Evolutionary conservation across 2,329 filamentous ascomycete species (phyloP), one percentile per base, ranked within the genome.

Genomic region (Venturia oleaginea): DNA sequence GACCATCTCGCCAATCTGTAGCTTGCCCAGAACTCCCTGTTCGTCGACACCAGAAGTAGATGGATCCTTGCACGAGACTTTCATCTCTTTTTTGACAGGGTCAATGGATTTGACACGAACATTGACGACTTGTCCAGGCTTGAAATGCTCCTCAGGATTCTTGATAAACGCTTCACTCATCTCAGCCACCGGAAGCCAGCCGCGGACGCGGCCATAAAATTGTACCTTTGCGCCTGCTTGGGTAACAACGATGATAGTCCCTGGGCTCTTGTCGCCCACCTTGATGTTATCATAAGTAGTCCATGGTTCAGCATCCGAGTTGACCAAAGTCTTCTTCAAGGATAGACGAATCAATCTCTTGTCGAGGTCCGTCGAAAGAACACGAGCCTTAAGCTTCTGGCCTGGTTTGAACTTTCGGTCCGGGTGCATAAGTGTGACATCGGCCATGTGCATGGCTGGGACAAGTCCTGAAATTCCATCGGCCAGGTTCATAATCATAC

Each of bases 91-190:
- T 46, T 84, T 80, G 65, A 88, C 85, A 0, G 86, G 79, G 69
- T 96, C 86, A 61, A 97, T 86, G 61, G 88, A 89, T 40, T 96
- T 76, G n/a, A 95, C 86, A 71, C 93, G 90, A 24, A 97, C 90
- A 71, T 86, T 95, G 68, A 99, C 88, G 1, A 96, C 93, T 74
- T 99, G 94, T 0, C 94, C 95, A 54, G 86, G 78, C 42, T 88
- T 86, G 79, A 99, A 99, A 76, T 97, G 92, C 71, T 95, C 87
- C 57, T 84, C 85, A 4, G 94, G 92, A 71, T 97, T 90, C 69
- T 89, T 85, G 71, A 99, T 97, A 72, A 89, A 97, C 13, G 92
- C 92, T 74, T 99, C 94, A 73, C 94, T 97, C 94, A 99, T 99
- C 76, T 99, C 93, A 1, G 90, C 90, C 0, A 96, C 87, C 2